Evolutionary conservation across 2,329 filamentous ascomycete genomes (phyloP), one percentile per base, ranked within the genome.

Genomic region (Pseudogymnoascus sp.): DNA sequence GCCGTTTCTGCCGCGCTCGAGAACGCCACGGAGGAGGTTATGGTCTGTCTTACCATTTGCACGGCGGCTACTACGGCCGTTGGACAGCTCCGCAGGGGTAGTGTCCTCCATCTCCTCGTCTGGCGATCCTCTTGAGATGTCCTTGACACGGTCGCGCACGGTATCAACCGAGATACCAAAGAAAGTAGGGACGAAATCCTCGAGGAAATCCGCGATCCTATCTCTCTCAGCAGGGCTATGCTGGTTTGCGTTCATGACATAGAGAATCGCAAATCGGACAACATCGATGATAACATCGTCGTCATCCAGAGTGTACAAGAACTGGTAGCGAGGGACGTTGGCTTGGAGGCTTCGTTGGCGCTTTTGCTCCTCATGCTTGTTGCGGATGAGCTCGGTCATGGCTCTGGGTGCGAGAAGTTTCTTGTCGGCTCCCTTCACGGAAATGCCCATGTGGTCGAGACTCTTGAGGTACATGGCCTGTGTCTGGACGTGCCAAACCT

Each of bases 401-500:
- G 93, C 89, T 76, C 97, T 97, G 3, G 88, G 86, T 58, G 93
- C 89, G 63, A 97, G 89, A 66, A 90, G 88, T 67, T 92, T 88
- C 82, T 97, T 97, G 75, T 99, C 94, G 37, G 83, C 86, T 65
- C 87, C 84, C 76, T 94, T 96, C 69, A 91, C 89, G 60, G 91
- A 87, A 63, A 96, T 92, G 17, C 92, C 92, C 82, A 97, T 96
- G 71, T 99, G 94, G 71, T 99, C 94, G 60, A 99, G 84, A 73
- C 92, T 96, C 78, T 92, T 95, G 76, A 95, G 90, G 75, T 97
- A 96, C 78, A 96, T 93, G 70, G 89, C 87, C 71, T 96, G 89
- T 24, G 93, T 97, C 76, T 97, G 94, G 58, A 91, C 87, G 65
- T 94, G 91, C 94, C 94, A 99, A 6, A 99, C 92, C 75, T 97